phyloP scores from a whole-genome alignment of 2,329 filamentous ascomycete species.

The Fusarium sp. region DNA sequence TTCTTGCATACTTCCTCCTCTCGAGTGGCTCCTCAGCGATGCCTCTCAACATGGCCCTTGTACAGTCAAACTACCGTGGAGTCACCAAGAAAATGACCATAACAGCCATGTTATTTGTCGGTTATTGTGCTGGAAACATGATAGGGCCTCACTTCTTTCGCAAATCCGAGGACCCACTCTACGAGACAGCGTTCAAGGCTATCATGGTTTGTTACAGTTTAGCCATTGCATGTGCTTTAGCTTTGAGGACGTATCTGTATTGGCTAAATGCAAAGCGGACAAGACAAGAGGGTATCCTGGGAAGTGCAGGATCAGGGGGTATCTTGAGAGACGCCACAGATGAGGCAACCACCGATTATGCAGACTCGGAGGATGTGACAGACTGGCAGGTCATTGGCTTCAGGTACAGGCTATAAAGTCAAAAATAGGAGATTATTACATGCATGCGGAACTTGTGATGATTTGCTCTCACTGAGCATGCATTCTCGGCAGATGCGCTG shows the following conservation, averaged over 20 bases:
- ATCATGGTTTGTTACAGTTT: slow-evolving; percentile 72
- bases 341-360: slow-evolving; percentile 48
- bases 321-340: slow-evolving; percentile 53
- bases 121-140: slow-evolving; percentile 71
- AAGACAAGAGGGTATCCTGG: slow-evolving; percentile 61
- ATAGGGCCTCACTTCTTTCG: slow-evolving; percentile 70
- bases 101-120: slow-evolving; percentile 69
- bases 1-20: slow-evolving; percentile 72
- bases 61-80: slow-evolving; percentile 70
- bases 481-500: not conserved
- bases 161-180: slow-evolving; percentile 64
- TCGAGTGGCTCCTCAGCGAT: slow-evolving; percentile 68
- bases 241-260: slow-evolving; percentile 64
- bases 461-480: not conserved
- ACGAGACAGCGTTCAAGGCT: slow-evolving; percentile 68
- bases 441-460: not conserved
- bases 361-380: slow-evolving; percentile 71
- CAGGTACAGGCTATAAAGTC: slow-evolving; percentile 67
- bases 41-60: slow-evolving; percentile 69
- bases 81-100: slow-evolving; percentile 75
- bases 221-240: slow-evolving; percentile 61
- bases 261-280: slow-evolving; percentile 61
- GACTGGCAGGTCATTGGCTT: slow-evolving; percentile 74
- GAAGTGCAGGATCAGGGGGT: slow-evolving; percentile 60
- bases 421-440: too few relatives aligned